Conservation (phyloP, 2,329 filamentous ascomycete species). For the Diaporthe capsici region DNA sequence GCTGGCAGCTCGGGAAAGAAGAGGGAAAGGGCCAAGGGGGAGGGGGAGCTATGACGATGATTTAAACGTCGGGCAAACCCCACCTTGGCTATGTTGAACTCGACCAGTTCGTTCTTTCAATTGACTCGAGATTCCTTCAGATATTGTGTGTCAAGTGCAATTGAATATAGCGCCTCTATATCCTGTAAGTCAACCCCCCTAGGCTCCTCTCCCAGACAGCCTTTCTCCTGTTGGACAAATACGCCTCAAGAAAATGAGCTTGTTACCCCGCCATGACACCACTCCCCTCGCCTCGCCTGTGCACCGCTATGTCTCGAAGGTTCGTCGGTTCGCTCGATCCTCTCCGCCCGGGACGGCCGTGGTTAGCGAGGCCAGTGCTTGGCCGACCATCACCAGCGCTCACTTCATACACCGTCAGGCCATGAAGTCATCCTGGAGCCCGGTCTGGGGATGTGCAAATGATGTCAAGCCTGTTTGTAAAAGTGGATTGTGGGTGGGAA, state of each 20-base stretch:
- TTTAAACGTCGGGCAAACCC: slow-evolving; percentile 36
- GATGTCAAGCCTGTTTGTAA: slow-evolving; percentile 37
- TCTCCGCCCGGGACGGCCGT: neutral
- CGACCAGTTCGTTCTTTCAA: neutral
- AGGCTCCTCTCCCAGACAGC: neutral
- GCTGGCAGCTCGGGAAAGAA: slow-evolving; percentile 34
- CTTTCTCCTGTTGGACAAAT: neutral
- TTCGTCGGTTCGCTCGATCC: slow-evolving; percentile 8
- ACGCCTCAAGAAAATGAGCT: neutral
- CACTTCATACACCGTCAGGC: slow-evolving; percentile 5
- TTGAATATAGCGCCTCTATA: neutral
- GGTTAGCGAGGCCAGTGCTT: neutral
- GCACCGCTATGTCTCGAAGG: neutral
- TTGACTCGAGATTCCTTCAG: neutral
- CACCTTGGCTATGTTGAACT: neutral
- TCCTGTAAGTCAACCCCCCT: neutral
- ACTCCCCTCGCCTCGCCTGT: neutral
- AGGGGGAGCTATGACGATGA: slow-evolving; percentile 37
- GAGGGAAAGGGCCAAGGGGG: neutral
- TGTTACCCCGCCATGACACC: slow-evolving; percentile 35
- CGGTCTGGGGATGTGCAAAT: slow-evolving; percentile 20
- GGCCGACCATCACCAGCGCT: neutral
- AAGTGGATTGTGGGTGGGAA: slow-evolving; percentile 30
- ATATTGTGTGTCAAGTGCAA: slow-evolving; percentile 2
- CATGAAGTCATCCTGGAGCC: slow-evolving; percentile 34